These are phyloP conservation scores for Trifolium dubium DNA, from an alignment of 306 rosid species.

Conservation along the genomic window DNA sequence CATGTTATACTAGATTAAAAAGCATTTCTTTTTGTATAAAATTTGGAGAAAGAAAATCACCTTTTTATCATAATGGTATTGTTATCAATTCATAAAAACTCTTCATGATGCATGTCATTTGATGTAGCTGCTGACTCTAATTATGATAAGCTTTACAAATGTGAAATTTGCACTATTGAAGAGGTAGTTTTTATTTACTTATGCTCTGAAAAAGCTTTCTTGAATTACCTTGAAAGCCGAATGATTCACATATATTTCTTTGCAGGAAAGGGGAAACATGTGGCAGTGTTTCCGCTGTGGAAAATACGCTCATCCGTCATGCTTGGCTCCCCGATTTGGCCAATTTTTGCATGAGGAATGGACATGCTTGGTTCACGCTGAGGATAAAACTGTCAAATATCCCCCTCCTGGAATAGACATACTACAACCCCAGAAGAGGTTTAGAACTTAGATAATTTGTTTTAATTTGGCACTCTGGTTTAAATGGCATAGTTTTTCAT, in stretches of 20 bases:
- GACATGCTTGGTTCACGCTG: constrained; percentile 55
- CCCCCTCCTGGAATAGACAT: constrained; percentile 57
- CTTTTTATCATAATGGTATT: constrained; percentile 5
- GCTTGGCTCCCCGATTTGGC: constrained; percentile 65
- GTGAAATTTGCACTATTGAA: constrained; percentile 74
- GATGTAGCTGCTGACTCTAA: constrained; percentile 85
- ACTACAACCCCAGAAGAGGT: constrained; percentile 71
- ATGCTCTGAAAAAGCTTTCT: not conserved
- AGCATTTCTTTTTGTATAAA: constrained; percentile 15
- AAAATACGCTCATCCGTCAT: constrained; percentile 67
- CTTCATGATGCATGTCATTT: not conserved
- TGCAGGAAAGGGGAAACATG: constrained; percentile 77
- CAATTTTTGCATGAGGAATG: constrained; percentile 61
- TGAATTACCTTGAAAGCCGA: constrained; percentile 22
- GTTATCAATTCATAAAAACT: not conserved
- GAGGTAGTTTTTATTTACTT: constrained; percentile 52
- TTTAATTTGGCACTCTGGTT: not conserved
- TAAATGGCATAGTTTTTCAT: constrained; percentile 4
- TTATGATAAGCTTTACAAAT: constrained; percentile 74
- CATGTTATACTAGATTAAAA: constrained; percentile 1
- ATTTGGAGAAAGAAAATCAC: constrained; percentile 1
- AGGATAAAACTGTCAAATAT: constrained; percentile 69
- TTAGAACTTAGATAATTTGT: constrained; percentile 10
- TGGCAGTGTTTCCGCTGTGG: constrained; percentile 79
- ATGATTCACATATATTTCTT: constrained; percentile 31